phyloP scores from a whole-genome alignment of 139 green algal genomes.

The Penium margaritaceum region DNA sequence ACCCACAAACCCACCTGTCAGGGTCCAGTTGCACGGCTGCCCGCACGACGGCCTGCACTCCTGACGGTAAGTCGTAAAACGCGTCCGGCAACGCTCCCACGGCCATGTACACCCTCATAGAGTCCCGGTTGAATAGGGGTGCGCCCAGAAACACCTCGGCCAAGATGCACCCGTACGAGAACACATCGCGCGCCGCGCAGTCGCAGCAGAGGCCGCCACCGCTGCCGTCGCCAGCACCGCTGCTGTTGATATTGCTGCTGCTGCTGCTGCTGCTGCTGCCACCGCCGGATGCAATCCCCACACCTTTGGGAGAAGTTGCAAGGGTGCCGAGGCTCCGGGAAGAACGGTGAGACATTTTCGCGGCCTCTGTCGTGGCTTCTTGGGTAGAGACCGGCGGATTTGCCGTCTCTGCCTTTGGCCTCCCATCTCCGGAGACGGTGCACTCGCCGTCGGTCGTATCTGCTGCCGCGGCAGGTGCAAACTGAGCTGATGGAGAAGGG shows the following conservation, averaged over 20 bases:
- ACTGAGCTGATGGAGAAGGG: background rate
- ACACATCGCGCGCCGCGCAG: background rate
- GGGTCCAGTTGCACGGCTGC: background rate
- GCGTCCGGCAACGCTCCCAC: background rate
- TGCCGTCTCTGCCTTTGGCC: too few species aligned
- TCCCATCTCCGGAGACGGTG: too few species aligned
- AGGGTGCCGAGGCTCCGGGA: background rate
- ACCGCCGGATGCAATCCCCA: background rate
- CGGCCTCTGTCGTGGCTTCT: too few species aligned
- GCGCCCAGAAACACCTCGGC: slow-evolving; percentile 1
- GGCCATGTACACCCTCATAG: background rate
- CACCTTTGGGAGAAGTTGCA: background rate
- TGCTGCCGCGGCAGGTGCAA: background rate
- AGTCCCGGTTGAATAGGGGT: slow-evolving; percentile 4
- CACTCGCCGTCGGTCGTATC: background rate
- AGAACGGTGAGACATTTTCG: background rate
- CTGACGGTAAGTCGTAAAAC: background rate
- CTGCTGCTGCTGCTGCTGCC: background rate
- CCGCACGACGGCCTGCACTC: slow-evolving; percentile 9
- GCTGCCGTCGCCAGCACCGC: background rate
- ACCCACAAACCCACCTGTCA: too few species aligned
- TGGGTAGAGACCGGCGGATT: too few species aligned
- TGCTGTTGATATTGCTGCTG: background rate
- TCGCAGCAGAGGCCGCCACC: too few species aligned
- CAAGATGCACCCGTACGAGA: slow-evolving; percentile 8